Base-by-base conservation (phyloP, 768 basidiomycete species). In the Lactarius sp. region DNA sequence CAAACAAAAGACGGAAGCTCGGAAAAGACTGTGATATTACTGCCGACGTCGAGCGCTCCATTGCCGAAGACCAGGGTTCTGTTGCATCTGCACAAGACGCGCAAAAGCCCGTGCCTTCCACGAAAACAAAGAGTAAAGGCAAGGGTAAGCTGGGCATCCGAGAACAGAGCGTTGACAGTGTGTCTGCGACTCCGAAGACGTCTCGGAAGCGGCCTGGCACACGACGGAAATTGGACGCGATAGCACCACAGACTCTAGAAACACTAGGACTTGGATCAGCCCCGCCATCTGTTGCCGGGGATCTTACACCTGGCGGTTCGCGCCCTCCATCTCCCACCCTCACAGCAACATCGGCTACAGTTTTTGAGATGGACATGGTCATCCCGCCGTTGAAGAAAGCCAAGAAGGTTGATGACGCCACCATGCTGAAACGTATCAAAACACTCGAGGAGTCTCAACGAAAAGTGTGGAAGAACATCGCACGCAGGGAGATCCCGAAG, bases 401-500 rank as follows among this genome's bases (percentile, higher is more conserved):
- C 6, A 90, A 88, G 73, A 89, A 86, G 72, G 77, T 89, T 2
- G 91, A 92, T 59, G 88, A 88, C 52, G 76, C 73, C 60, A 80
- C 83, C 3, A 87, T 89, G 81, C 73, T 83, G 31, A 91, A 91
- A 71, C 84, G 92, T 46, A 78, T 92, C 62, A 87, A 85, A 73
- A 79, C 84, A 6, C 72, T 94, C 36, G 92, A 93, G 71, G 94
- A 94, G 68, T 79, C 88, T 0, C 93, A 94, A 76, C 81, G 83
- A 62, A 94, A 92, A 75, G 87, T 93, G 9, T 96, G 94, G 94
- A 86, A 85, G 22, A 91, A 87, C 69, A 94, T 96, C 54, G 94
- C 92, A 1, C 80, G 84, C 66, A 80, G 85, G 68, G 94, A 95
- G 69, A 84, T 95, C 52, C 85, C 87, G 34, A 94, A 91, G 81